These are phyloP conservation scores for Suillus occidentalis DNA, from an alignment of 768 basidiomycete genomes.

Conservation along the genomic window DNA sequence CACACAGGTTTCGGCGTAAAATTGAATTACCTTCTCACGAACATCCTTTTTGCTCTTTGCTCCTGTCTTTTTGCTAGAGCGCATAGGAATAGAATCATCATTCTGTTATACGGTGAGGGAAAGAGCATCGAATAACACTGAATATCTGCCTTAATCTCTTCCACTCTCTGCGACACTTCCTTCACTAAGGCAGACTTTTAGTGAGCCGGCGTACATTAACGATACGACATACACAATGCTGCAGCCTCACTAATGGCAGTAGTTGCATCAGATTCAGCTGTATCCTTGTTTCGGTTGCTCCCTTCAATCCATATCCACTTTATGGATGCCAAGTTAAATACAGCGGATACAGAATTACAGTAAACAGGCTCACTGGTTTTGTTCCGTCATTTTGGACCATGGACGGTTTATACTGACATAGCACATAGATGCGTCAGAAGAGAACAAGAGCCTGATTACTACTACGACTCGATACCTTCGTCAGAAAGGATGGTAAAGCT, in stretches of 20 bases:
- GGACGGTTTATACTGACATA: constrained; percentile 64
- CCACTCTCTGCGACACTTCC: constrained; percentile 54
- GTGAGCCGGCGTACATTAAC: background rate
- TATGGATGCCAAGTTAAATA: background rate
- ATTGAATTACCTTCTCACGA: constrained; percentile 55
- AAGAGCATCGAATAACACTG: background rate
- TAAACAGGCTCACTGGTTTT: constrained; percentile 56
- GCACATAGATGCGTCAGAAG: constrained; percentile 5
- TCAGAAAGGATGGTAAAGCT: constrained; percentile 52
- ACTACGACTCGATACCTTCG: constrained; percentile 41
- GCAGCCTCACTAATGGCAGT: constrained; percentile 48
- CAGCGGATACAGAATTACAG: no score
- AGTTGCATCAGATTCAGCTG: constrained; percentile 13
- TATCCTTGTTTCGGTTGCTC: constrained; percentile 11
- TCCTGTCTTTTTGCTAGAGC: constrained; percentile 71
- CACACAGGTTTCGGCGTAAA: background rate
- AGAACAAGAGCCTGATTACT: background rate
- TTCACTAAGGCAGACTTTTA: constrained; percentile 43
- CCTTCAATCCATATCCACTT: constrained; percentile 69
- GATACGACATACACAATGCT: constrained; percentile 37
- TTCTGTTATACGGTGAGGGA: constrained; percentile 41
- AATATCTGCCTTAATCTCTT: constrained; percentile 54
- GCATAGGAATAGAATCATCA: constrained; percentile 62
- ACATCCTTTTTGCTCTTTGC: constrained; percentile 74
- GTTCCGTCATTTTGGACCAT: constrained; percentile 78